Evolutionary conservation across 108 stramenopile genomes (phyloP), one percentile per base, ranked within the genome.

Genomic region (Nannochloropsis salina): DNA sequence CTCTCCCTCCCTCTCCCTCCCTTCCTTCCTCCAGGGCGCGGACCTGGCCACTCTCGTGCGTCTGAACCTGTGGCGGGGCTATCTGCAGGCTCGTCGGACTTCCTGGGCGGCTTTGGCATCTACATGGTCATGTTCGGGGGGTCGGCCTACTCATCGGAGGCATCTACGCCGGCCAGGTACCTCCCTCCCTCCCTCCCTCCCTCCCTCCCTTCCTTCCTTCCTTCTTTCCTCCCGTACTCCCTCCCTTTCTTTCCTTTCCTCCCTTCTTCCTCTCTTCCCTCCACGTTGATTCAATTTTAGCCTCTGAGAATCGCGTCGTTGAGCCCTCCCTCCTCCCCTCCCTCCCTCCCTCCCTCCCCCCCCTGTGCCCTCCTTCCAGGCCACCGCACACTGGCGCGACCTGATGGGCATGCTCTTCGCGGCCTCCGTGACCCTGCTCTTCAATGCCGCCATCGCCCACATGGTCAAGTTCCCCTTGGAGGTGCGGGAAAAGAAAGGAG

Each of bases 311-410:
- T n/a, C n/a, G n/a, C n/a, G n/a, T n/a, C n/a, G n/a, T n/a, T 12
- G 12, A 12, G 47, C 47, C 47, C 9, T 9, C 12, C 47, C 12
- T 51, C 47, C 12, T 51, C 9, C 47, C 12, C 47, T 11, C 47
- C 47, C 47, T 51, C 47, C 47, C 47, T 51, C 47, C 47, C 47
- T 51, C 47, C 47, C 47, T 51, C 47, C 47, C 47, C 12, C 47
- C 47, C 47, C 12, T 12, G 10, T 12, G 9, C 47, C 47, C 47
- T 51, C 47, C 47, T 12, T 51, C 10, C 47, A 51, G 47, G 47
- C 47, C 10, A 51, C 47, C 47, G 12, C 47, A 9, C 47, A 51
- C 47, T 51, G 47, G 47, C 47, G 47, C 10, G 47, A 51, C 12
- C 12, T 51, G 47, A 12, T 51, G 9, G 47, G 47, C 10, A 51